A percentile compares a stretch with the other conserved stretches of the same genome.
These are phyloP conservation scores for Xylaria grammica DNA, from an alignment of 495 filamentous ascomycete species.

Conservation along the genomic window DNA sequence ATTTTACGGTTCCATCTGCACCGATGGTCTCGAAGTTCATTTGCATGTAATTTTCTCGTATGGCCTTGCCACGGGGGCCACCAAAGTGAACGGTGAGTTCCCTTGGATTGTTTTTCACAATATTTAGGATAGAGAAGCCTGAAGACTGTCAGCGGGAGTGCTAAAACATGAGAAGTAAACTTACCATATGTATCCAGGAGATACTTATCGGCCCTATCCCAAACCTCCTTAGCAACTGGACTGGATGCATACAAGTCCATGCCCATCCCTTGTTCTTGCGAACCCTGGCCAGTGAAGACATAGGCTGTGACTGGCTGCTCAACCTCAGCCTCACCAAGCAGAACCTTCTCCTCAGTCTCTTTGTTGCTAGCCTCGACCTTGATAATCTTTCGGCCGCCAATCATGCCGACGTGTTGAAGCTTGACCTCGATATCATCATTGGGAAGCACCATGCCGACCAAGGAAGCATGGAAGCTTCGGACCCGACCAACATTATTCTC, in stretches of 20 bases:
- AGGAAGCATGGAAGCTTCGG: constrained; percentile 90
- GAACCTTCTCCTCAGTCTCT: constrained; percentile 93
- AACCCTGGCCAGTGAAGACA: constrained; percentile 97
- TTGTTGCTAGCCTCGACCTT: constrained; percentile 94
- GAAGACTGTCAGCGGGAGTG: constrained; percentile 45
- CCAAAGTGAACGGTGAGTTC: constrained; percentile 99
- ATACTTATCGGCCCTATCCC: constrained; percentile 96
- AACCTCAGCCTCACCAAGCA: constrained; percentile 94
- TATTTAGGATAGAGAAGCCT: constrained; percentile 96
- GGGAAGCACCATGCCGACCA: constrained; percentile 97
- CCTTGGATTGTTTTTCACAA: constrained; percentile 99
- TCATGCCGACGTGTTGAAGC: constrained; percentile 96
- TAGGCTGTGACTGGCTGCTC: constrained; percentile 98
- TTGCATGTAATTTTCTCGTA: constrained; percentile 98
- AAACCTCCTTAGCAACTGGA: constrained; percentile 92
- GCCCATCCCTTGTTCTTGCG: constrained; percentile 98
- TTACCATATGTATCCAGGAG: constrained; percentile 98
- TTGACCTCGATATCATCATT: constrained; percentile 94
- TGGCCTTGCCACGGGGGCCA: constrained; percentile 93
- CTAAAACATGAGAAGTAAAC: constrained; percentile 29
- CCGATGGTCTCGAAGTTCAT: constrained; percentile 99
- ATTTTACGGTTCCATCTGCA: constrained; percentile 88
- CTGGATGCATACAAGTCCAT: constrained; percentile 98
- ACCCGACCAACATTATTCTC: constrained; percentile 98
- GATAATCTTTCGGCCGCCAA: constrained; percentile 97